Evolutionary conservation across 352 stramenopile species (phyloP), one percentile per base, ranked within the genome.

Genomic region (Globisporangium viniferum): DNA sequence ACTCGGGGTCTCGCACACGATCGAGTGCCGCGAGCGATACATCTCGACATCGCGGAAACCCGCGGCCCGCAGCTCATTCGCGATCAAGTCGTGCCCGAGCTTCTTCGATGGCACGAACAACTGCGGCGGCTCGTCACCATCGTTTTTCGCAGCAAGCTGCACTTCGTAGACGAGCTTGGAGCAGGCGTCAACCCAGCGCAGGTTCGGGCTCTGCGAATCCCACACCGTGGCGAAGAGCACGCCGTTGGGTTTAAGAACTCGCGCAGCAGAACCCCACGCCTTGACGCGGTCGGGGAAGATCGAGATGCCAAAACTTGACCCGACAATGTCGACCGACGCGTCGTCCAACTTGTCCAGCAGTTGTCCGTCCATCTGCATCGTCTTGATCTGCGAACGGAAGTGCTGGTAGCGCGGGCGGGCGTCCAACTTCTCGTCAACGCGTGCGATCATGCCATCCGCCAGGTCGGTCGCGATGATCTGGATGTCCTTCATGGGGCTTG

Each of bases 241-340:
- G 18, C 44, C 44, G 18, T 20, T 15, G 44, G 18, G 2, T 22
- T 51, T 51, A 18, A 51, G 44, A 20, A 51, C 44, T 22, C 44
- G 44, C 44, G 18, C 44, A 51, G 44, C 44, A 22, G 44, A 51
- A 5, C 18, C 18, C 44, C 44, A 51, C 2, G 44, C 44, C 44
- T 51, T 51, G 44, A 51, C 44, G 44, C 44, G 44, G 44, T 51
- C 44, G 44, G 44, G 44, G 44, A 51, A 51, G 44, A 51, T 51
- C 5, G 44, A 51, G 44, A 51, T 0, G 4, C 44, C 44, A 51
- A 51, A 51, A 6, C 44, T 51, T 2, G 44, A 49, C 5, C 44
- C 44, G 8, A 49, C 3, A 3, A 49, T 49, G 18, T 49, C 44
- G 44, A 10, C 44, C 0, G 44, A 49, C 5, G 5, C 15, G 9